Evolutionary conservation across 306 rosid genomes (phyloP).

Genomic region (Ceratonia siliqua): DNA sequence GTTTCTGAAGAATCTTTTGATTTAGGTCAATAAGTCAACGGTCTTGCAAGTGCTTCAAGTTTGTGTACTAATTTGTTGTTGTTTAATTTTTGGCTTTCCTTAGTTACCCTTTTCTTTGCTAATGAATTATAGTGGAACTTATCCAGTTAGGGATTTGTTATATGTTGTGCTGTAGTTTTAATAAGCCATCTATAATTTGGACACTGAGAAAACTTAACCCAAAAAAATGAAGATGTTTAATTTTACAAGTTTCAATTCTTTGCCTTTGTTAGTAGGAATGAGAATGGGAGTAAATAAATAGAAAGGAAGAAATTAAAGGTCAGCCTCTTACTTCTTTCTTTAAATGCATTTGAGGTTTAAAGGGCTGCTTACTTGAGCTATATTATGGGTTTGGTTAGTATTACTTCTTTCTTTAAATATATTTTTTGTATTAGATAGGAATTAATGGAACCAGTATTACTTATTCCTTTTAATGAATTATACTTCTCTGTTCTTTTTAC

Average conservation of each 20-base stretch:
- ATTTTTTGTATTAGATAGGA: too few species aligned
- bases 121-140: background rate
- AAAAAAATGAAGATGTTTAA: background rate
- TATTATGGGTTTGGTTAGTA: background rate
- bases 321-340: background rate
- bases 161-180: conserved; percentile 15
- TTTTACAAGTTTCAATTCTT: background rate
- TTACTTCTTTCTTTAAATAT: background rate
- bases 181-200: conserved; percentile 10
- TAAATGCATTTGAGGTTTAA: background rate
- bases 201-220: background rate
- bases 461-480: too few species aligned
- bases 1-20: conserved; percentile 17
- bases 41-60: background rate
- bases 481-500: too few species aligned
- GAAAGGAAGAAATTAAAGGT: conserved; percentile 1
- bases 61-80: background rate
- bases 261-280: background rate
- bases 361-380: background rate
- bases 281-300: conserved; percentile 12
- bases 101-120: background rate
- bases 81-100: conserved; percentile 5
- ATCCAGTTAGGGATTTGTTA: background rate
- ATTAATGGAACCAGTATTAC: too few species aligned
- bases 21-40: conserved; percentile 24